A percentile compares a stretch with the other conserved stretches of the same genome.
These are phyloP conservation scores for Fusarium pininemorale DNA, from an alignment of 2,329 filamentous ascomycete genomes.

Conservation along the genomic window DNA sequence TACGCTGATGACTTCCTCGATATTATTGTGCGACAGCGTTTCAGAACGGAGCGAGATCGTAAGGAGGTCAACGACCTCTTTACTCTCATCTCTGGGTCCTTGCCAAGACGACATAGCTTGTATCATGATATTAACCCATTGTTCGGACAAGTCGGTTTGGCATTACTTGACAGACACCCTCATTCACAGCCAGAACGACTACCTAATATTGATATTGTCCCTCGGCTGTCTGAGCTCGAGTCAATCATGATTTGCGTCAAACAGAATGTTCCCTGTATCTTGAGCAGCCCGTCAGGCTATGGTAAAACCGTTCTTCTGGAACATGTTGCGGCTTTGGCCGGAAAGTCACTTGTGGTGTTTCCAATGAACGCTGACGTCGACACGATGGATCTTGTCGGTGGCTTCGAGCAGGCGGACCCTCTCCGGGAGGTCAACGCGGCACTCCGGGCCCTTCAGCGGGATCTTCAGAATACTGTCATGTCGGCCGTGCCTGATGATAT, in stretches of 20 bases:
- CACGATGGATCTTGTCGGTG: constrained; percentile 95
- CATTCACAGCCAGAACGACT: constrained; percentile 62
- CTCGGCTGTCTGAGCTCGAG: constrained; percentile 78
- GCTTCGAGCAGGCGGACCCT: constrained; percentile 93
- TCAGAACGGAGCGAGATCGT: constrained; percentile 77
- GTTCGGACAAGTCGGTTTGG: constrained; percentile 82
- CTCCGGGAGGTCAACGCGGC: constrained; percentile 73
- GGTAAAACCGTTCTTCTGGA: constrained; percentile 86
- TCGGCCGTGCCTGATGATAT: constrained; percentile 57
- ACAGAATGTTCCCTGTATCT: constrained; percentile 86
- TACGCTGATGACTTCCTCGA: constrained; percentile 78
- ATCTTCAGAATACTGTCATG: constrained; percentile 62
- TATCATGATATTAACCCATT: constrained; percentile 74
- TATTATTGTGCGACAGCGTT: constrained; percentile 86
- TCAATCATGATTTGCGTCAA: constrained; percentile 88
- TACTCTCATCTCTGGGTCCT: constrained; percentile 65
- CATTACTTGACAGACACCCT: constrained; percentile 70
- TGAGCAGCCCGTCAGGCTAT: constrained; percentile 84
- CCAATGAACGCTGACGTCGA: constrained; percentile 95
- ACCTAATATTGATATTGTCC: constrained; percentile 59
- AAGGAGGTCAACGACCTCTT: constrained; percentile 73
- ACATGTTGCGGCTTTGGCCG: constrained; percentile 81
- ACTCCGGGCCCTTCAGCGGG: constrained; percentile 59
- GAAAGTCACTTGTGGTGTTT: constrained; percentile 81
- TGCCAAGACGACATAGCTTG: constrained; percentile 68